Base-by-base conservation (phyloP, 1,284 basidiomycete species). In the Trichosporon inkin region DNA sequence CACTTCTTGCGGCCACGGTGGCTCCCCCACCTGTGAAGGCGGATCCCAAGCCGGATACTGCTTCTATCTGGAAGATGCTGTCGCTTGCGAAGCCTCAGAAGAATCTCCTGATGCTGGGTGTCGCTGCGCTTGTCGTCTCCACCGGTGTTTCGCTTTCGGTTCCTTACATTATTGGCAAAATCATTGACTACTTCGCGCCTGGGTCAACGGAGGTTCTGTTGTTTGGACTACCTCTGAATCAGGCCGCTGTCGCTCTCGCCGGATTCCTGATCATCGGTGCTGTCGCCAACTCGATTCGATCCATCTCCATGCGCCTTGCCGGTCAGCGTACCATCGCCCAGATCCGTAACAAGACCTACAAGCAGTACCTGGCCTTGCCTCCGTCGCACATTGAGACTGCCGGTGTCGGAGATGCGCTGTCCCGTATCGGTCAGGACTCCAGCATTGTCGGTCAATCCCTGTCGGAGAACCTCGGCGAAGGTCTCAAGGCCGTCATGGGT, bases 111-210 rank as follows among this genome's bases (percentile, higher is more conserved):
- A 68, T 70, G 0, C 57, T 70, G 36, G 75, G 75, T 40, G 67
- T 75, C 2, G 44, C 60, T 13, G 74, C 68, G 61, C 66, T 77
- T 8, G 63, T 67, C 17, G 56, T 77, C 20, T 74, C 72, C 2
- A 77, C 75, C 4, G 73, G 67, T 56, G 72, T 75, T 41, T 72
- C 71, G 28, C 65, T 76, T 10, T 67, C 69, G 4, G 71, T 75
- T 10, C 75, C 75, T 16, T 76, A 71, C 68, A 68, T 70, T 8
- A 76, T 76, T 55, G 75, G 75, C 52, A 66, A 73, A 28, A 77
- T 77, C 51, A 77, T 77, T 61, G 75, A 77, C 63, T 75, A 70
- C 63, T 77, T 77, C 55, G 69, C 74, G 1, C 75, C 75, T 24
- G 75, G 74, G 7, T 73, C 71, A 8, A 68, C 73, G 24, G 67